A percentile compares a stretch with the other conserved stretches of the same genome.
Evolutionary conservation across 2,329 filamentous ascomycete species (phyloP).

Genomic region (Monosporascus ibericus): DNA sequence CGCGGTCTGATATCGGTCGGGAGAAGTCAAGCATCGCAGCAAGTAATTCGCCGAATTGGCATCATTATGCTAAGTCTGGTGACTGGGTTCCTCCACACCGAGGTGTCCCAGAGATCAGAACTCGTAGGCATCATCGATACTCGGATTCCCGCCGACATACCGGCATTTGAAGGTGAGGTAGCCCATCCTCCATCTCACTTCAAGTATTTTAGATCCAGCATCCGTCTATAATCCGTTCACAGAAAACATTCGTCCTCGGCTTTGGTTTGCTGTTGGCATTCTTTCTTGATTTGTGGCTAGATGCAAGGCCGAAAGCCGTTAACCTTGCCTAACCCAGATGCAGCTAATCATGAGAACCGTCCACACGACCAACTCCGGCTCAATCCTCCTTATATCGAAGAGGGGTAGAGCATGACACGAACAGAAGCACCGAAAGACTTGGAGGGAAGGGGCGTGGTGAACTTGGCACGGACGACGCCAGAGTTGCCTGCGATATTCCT

Average conservation of each 20-base stretch:
- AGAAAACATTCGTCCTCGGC: conserved; percentile 4
- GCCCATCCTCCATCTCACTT: conserved; percentile 3
- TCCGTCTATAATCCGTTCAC: conserved; percentile 14
- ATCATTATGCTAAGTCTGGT: not conserved
- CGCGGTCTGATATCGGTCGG: not conserved
- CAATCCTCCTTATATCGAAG: conserved; percentile 75
- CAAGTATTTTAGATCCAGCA: conserved; percentile 3
- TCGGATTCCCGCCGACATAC: no score
- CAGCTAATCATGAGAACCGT: conserved; percentile 49
- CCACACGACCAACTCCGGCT: conserved; percentile 57
- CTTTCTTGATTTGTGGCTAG: conserved; percentile 30
- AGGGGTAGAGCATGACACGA: conserved; percentile 97
- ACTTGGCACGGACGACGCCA: conserved; percentile 95
- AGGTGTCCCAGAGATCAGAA: not conserved
- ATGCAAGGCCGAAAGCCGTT: conserved; percentile 30
- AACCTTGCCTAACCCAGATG: conserved; percentile 47
- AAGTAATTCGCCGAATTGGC: not conserved
- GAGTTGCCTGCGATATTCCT: conserved; percentile 67
- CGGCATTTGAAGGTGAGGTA: not conserved
- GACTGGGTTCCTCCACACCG: not conserved
- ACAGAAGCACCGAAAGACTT: conserved; percentile 95
- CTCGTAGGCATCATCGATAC: not conserved
- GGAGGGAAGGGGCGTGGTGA: conserved; percentile 90
- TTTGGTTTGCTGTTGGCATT: conserved; percentile 24
- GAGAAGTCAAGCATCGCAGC: not conserved